Base-by-base conservation (phyloP, 331 rosid species). In the Acacia concinna region DNA sequence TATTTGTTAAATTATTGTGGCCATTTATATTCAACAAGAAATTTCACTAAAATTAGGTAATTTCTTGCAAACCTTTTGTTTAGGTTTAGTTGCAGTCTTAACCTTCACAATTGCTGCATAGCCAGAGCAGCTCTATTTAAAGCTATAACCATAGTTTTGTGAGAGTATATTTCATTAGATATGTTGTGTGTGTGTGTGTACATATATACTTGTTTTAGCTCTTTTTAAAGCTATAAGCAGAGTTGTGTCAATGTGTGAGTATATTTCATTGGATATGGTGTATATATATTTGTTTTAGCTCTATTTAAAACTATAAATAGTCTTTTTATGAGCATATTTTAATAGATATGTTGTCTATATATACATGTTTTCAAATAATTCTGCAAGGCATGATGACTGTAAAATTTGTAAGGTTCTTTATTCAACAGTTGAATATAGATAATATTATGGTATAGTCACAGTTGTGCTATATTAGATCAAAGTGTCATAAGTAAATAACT, bases 51-150 rank as follows among this genome's bases (percentile, higher is more conserved):
- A n/a, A n/a, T n/a, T 51, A 6, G 11, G 59, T 4, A 51, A 60
- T 70, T 79, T 72, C 67, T 51, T 23, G 31, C 4, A 41, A 20
- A 52, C 0, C 27, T 75, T 37, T 46, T 35, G 32, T 13, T 25
- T 23, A 11, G 65, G 56, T 20, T 74, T 77, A 38, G 46, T 15
- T 44, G 84, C 21, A 57, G 59, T 37, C 12, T 75, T 72, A 46
- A 56, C 20, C 32, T 74, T 75, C 34, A 46, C 2, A 44, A 18
- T 41, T 52, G 51, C 44, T 52, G 57, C 79, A 25, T 25, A 32
- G 37, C 18, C 5, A 17, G 31, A 72, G 47, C 54, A 65, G 12
- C 60, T 71, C 49, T 67, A 67, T 67, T 38, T 21, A 21, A n/a
- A 40, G 51, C 3, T 57, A 25, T 23, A 25, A 23, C 1, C 13